phyloP scores from a whole-genome alignment of 2,329 filamentous ascomycete genomes.

The Ascocoryne sarcoides region DNA sequence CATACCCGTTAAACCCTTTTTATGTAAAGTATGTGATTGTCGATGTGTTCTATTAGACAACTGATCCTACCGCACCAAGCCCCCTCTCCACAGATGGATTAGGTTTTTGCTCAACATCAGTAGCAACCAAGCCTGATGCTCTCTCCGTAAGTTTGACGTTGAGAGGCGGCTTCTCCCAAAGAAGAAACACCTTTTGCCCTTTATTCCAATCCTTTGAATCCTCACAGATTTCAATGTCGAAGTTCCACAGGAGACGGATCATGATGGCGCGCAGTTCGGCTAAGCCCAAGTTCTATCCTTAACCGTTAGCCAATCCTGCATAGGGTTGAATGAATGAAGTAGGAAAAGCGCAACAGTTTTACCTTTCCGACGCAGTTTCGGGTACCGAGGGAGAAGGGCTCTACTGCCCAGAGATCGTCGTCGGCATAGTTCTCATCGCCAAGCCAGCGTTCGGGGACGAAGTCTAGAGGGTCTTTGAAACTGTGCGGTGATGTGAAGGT shows the following conservation, averaged over 20 bases:
- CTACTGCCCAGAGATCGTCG: constrained; percentile 11
- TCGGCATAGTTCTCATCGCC: constrained; percentile 10
- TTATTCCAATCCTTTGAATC: constrained; percentile 2
- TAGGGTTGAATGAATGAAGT: not conserved
- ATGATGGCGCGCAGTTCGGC: constrained; percentile 16
- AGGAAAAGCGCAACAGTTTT: constrained; percentile 1
- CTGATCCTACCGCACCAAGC: too few relatives aligned
- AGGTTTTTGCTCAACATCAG: too few relatives aligned
- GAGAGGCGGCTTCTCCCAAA: constrained; percentile 7
- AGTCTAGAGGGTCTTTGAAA: constrained; percentile 3
- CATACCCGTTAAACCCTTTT: too few relatives aligned
- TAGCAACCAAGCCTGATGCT: too few relatives aligned
- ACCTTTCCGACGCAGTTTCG: constrained; percentile 17
- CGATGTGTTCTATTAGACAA: too few relatives aligned
- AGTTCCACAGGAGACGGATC: constrained; percentile 18
- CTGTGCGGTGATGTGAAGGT: not conserved
- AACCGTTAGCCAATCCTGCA: too few relatives aligned
- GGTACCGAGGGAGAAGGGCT: constrained; percentile 11
- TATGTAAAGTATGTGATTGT: too few relatives aligned
- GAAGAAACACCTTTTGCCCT: constrained; percentile 6
- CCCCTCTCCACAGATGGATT: too few relatives aligned
- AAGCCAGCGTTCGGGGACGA: constrained; percentile 28
- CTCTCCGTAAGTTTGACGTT: constrained; percentile 6
- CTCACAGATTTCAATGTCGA: constrained; percentile 13
- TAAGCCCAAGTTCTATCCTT: constrained; percentile 9